Conservation (phyloP, 2,329 filamentous ascomycete species). For the Madurella fahalii region DNA sequence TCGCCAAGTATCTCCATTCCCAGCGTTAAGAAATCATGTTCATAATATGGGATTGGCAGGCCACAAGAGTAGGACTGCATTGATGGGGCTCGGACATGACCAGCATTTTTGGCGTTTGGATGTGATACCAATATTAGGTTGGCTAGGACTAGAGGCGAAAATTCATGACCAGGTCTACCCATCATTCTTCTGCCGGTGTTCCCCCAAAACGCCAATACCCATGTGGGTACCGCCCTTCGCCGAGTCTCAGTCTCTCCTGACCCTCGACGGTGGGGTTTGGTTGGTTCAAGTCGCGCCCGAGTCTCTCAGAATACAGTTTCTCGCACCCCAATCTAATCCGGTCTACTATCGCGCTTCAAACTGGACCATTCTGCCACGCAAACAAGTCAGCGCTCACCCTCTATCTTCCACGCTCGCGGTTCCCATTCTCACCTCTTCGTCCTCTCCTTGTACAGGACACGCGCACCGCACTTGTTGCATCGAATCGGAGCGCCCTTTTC, state of each 20-base stretch:
- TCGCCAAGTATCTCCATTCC: conserved; percentile 55
- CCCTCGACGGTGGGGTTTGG: not conserved
- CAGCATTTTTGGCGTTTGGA: conserved; percentile 28
- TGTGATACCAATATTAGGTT: conserved; percentile 24
- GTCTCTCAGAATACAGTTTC: not conserved
- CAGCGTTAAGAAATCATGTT: conserved; percentile 28
- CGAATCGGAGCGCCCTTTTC: conserved; percentile 76
- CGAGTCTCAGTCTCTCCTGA: not conserved
- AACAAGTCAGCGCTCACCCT: conserved; percentile 23
- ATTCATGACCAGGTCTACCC: conserved; percentile 4
- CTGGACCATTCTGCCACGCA: conserved; percentile 77
- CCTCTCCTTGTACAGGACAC: conserved; percentile 94
- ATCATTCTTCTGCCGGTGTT: not conserved
- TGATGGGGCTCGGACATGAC: not conserved
- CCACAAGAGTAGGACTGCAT: not conserved
- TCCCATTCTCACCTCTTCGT: conserved; percentile 79
- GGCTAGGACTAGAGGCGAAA: conserved; percentile 2
- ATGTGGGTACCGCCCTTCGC: not conserved
- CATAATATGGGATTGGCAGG: conserved; percentile 23
- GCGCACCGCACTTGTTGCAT: conserved; percentile 89
- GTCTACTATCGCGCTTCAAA: conserved; percentile 77
- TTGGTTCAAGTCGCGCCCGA: too few relatives aligned
- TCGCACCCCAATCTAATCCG: not conserved
- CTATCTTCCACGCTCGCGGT: not conserved
- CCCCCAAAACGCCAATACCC: conserved; percentile 11